Evolutionary conservation across 805 yeast species (phyloP).

Genomic region (Pichia sporocuriosa): DNA sequence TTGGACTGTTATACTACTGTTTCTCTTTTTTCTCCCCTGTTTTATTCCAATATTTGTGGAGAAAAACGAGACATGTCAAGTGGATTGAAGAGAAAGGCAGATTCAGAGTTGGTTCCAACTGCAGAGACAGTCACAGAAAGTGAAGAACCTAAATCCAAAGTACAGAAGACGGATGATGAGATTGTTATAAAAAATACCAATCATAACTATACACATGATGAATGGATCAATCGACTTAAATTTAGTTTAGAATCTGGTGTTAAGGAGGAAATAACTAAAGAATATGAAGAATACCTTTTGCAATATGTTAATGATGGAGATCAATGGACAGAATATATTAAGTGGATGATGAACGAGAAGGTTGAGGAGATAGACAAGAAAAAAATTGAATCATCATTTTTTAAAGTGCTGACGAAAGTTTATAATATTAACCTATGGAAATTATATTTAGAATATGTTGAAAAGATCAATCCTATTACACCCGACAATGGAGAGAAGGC

Average conservation of each 20-base stretch:
- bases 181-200: constrained; percentile 43
- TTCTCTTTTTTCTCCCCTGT: background rate
- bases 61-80: background rate
- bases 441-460: constrained; percentile 70
- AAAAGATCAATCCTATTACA: constrained; percentile 59
- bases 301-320: constrained; percentile 63
- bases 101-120: background rate
- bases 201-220: constrained; percentile 40
- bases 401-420: constrained; percentile 53
- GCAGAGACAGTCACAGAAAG: background rate
- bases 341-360: constrained; percentile 27
- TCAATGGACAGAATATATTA: constrained; percentile 71
- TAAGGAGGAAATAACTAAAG: constrained; percentile 49
- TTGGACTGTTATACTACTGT: background rate
- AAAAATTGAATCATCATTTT: constrained; percentile 57
- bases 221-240: constrained; percentile 42
- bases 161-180: background rate
- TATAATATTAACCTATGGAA: constrained; percentile 68
- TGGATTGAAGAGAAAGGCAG: constrained; percentile 3
- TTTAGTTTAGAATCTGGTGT: constrained; percentile 38
- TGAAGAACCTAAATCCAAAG: no score
- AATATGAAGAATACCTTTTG: constrained; percentile 53
- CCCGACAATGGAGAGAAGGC: constrained; percentile 65
- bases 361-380: constrained; percentile 61
- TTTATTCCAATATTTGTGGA: background rate